These are phyloP conservation scores for Meredithiella fracta DNA, from an alignment of 2,329 filamentous ascomycete genomes.

Conservation along the genomic window DNA sequence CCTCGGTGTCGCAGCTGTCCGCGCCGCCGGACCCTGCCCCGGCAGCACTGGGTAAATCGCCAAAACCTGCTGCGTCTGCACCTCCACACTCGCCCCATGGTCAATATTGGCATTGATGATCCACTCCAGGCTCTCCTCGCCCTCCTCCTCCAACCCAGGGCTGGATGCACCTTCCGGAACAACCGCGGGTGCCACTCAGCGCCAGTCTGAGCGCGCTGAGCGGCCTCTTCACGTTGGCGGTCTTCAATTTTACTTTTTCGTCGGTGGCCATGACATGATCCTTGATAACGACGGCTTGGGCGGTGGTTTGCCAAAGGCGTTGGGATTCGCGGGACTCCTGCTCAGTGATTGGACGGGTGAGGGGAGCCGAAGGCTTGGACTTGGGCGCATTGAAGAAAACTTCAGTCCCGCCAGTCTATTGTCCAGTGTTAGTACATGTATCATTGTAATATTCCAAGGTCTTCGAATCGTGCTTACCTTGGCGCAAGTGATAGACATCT, in stretches of 20 bases:
- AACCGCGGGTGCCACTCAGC: constrained; percentile 78
- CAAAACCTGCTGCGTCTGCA: constrained; percentile 64
- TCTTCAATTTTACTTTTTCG: constrained; percentile 94
- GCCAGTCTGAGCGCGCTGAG: constrained; percentile 58
- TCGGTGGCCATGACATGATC: constrained; percentile 84
- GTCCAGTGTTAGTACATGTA: not conserved
- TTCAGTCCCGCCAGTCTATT: constrained; percentile 71
- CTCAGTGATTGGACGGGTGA: constrained; percentile 61
- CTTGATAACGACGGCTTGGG: constrained; percentile 61
- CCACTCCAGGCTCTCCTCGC: constrained; percentile 85
- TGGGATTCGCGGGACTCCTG: constrained; percentile 86
- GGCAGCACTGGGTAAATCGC: constrained; percentile 70
- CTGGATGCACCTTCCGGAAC: constrained; percentile 60
- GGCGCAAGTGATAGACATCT: constrained; percentile 83
- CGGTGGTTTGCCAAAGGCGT: constrained; percentile 67
- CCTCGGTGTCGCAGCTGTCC: constrained; percentile 35
- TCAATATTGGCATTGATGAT: constrained; percentile 79
- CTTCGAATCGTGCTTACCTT: constrained; percentile 35
- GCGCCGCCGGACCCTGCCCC: constrained; percentile 47
- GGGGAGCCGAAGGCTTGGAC: constrained; percentile 59
- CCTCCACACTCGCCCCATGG: constrained; percentile 35
- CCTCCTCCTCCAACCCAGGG: constrained; percentile 58
- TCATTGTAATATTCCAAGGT: not conserved
- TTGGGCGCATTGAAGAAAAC: constrained; percentile 75
- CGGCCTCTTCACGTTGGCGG: constrained; percentile 74